Evolutionary conservation across 495 filamentous ascomycete genomes (phyloP), one percentile per base, ranked within the genome.

Genomic region (Bacidia gigantensis): DNA sequence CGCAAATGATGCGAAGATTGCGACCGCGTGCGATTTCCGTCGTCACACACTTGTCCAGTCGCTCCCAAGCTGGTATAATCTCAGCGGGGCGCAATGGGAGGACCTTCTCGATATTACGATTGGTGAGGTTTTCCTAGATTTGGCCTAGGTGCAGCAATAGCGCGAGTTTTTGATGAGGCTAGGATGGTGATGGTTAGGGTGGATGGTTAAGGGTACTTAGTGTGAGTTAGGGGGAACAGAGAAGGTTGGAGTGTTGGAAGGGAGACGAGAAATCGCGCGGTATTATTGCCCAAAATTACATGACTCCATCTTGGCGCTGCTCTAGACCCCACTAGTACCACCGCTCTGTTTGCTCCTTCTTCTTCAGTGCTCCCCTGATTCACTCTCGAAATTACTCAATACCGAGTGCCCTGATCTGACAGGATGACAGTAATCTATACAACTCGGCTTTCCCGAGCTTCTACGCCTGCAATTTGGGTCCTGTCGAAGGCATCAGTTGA

Each of bases 111-210:
- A n/a, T n/a, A 44, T n/a, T 17, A 17, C 14, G 18, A 35, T 50
- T 50, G 47, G 47, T 25, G 47, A 50, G 17, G n/a, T n/a, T 50
- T 38, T 21, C n/a, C 47, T 50, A 18, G 47, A 50, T 50, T 50
- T 50, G 47, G 47, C 26, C 47, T 50, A 50, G 47, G 29, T 38
- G 47, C 47, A 38, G 47, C 47, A 22, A 50, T 50, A 50, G 47
- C 47, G 47, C 32, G 47, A 50, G n/a, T 35, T 44, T 17, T n/a
- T 23, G 14, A n/a, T 20, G 47, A 32, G n/a, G 32, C 47, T 50
- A 50, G 47, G 22, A 25, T 35, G 18, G 24, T 50, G 47, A 50
- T 50, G 47, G 47, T 38, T 47, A 47, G 44, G 44, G 44, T 47
- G 44, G 26, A 24, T n/a, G 22, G 47, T 50, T 50, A 38, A 38